These are phyloP conservation scores for Amoebophrya sp. DNA, from an alignment of 169 alveolate genomes.

Conservation along the genomic window DNA sequence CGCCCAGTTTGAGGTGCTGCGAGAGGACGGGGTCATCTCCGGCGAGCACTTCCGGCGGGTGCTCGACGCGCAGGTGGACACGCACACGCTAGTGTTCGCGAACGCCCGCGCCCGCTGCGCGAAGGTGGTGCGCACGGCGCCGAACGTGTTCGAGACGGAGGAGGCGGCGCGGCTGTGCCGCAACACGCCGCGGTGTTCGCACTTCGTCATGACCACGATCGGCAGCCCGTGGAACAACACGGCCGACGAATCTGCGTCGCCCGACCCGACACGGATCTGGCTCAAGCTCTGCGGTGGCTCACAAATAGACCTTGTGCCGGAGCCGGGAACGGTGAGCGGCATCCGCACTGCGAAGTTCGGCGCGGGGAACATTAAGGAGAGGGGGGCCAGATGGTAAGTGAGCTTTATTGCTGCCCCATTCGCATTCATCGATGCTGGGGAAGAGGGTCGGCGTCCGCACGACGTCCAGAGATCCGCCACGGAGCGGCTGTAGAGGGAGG, in stretches of 20 bases:
- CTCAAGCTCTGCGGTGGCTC: neutral
- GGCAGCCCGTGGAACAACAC: neutral
- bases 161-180: neutral
- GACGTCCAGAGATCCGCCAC: neutral
- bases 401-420: too few relatives aligned
- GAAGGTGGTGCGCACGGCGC: neutral
- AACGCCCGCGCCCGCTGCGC: neutral
- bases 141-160: neutral
- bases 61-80: too few relatives aligned
- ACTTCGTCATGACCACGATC: neutral
- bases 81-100: neutral
- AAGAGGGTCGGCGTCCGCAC: too few relatives aligned
- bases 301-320: neutral
- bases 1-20: too few relatives aligned
- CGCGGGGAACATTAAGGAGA: neutral
- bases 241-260: too few relatives aligned
- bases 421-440: too few relatives aligned
- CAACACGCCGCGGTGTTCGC: neutral
- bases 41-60: too few relatives aligned
- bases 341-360: neutral
- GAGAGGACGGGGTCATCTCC: too few relatives aligned
- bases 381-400: too few relatives aligned
- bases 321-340: neutral
- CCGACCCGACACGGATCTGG: too few relatives aligned
- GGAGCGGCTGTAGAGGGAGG: neutral